Evolutionary conservation across 1,284 basidiomycete genomes (phyloP), one percentile per base, ranked within the genome.

Genomic region (Taiwanofungus camphoratus): DNA sequence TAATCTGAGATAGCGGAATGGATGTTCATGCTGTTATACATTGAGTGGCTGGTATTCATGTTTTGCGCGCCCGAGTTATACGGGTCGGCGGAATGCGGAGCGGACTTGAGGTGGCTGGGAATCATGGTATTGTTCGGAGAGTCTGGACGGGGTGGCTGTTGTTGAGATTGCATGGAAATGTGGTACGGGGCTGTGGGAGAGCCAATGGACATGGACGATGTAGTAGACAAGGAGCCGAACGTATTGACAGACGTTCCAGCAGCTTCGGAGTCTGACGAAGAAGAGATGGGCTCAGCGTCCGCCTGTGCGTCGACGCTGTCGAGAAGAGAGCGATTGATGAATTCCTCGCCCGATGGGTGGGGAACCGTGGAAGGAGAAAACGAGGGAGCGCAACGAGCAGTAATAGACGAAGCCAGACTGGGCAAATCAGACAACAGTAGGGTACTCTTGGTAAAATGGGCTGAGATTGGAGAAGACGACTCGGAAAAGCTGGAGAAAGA

Each of bases 241-340:
- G 52, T 36, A n/a, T 55, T 56, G 8, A 70, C 70, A 34, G 64
- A 62, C 41, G 68, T 59, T 41, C 65, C 64, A 22, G 70, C 65
- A 38, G 73, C 70, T 52, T 81, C 77, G 21, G 76, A 70, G 62
- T 81, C 70, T 4, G 73, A 68, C 27, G 67, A 70, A 19, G 67
- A 70, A 20, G 66, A 71, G 33, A 71, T 59, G 42, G 82, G 81
- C 60, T 88, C 86, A 41, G 83, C 75, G 74, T 87, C 85, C 43
- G 80, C 82, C 63, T 85, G 79, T 45, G 80, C 82, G 74, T 89
- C 78, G 56, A 89, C 74, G 30, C 79, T 82, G 61, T 84, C 86
- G 52, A 89, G 68, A 46, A 89, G 73, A 43, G 85, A 87, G 59
- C 79, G 79, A 68, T 88, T 88, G 61, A 89, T 87, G 56, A 79